Evolutionary conservation across 1,284 basidiomycete species (phyloP), one percentile per base, ranked within the genome.

Genomic region (Peniophora sp.): DNA sequence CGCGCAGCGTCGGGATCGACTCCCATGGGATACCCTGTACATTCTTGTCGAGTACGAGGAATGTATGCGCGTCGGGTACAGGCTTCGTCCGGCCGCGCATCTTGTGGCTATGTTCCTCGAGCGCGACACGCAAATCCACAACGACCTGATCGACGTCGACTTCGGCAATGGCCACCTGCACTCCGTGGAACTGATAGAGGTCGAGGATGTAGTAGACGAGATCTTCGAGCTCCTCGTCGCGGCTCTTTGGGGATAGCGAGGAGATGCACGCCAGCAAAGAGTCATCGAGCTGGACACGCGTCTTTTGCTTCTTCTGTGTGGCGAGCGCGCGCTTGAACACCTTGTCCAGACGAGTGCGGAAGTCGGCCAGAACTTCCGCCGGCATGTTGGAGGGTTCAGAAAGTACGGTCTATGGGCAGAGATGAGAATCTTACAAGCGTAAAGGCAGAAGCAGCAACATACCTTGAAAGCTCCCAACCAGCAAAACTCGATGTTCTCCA

Each of bases 381-480:
- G 75, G 68, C 16, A 78, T 60, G 36, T 68, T 65, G n/a, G 68
- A 67, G 1, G 77, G 75, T 25, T 77, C 76, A 58, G 76, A 83
- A 41, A 92, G 68, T 56, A 92, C 85, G 0, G 88, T 87, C 89
- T 89, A 19, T n/a, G 32, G 32, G 44, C 44, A 39, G 46, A 36
- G 43, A 47, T 50, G 20, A 48, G 24, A 1, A 25, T 47, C 50
- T 24, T 43, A 51, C 46, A 34, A 23, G 19, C 6, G 14, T 43
- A 35, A 5, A 49, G 22, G 24, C 9, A 34, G 51, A 43, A 22
- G 8, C 2, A 19, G 14, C 27, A 53, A 63, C 71, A 35, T 48
- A 92, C 93, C 80, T 98, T 98, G 80, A 97, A 98, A 20, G 88
- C 93, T 1, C 97, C 96, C 2, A 99, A 74, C 97, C 97, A 99